Evolutionary conservation across 108 stramenopile genomes (phyloP).

Genomic region (Aurantiochytrium sp.): DNA sequence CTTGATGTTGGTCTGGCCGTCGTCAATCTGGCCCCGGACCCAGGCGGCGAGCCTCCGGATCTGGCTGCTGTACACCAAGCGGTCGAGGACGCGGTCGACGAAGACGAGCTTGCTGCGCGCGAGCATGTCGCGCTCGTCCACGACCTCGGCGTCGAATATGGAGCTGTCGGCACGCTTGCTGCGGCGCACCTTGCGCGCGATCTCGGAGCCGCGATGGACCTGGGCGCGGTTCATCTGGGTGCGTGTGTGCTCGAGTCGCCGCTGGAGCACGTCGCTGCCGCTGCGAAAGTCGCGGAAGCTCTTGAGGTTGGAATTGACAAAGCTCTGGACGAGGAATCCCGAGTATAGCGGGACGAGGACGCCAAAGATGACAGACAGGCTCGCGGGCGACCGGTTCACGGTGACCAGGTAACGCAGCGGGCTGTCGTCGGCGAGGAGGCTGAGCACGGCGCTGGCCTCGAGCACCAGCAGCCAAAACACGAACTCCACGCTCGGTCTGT

Average conservation of each 20-base stretch:
- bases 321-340: not conserved
- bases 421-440: not conserved
- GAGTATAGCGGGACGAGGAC: not conserved
- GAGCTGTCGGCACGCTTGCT: not conserved
- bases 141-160: not conserved
- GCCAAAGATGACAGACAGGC: not conserved
- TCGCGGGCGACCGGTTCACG: not conserved
- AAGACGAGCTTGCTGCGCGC: not conserved
- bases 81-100: not conserved
- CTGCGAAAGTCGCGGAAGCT: not conserved
- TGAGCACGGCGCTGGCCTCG: not conserved
- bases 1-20: conserved; percentile 33
- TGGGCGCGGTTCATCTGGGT: not conserved
- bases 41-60: not conserved
- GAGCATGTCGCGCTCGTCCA: not conserved
- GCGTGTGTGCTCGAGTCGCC: not conserved
- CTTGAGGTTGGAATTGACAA: not conserved
- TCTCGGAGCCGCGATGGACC: too few relatives aligned
- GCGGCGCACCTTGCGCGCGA: not conserved
- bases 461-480: not conserved
- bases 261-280: not conserved
- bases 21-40: conserved; percentile 14
- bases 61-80: not conserved
- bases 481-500: not conserved
- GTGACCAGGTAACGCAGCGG: not conserved